Conservation (phyloP, 306 rosid genomes). For the Fragaria nilgerrensis region DNA sequence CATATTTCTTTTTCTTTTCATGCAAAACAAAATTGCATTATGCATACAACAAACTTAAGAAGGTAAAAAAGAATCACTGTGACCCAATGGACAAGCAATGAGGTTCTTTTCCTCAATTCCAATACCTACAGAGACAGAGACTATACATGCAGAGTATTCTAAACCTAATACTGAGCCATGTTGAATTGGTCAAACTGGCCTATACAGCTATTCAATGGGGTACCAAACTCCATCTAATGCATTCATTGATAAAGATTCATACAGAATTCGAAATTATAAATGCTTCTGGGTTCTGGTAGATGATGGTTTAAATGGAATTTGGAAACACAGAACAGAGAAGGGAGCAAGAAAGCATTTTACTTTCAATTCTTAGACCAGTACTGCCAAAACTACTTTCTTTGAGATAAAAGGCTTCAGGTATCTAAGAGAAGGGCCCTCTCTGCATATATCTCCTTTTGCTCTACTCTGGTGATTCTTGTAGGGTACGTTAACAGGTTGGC, state of each 20-base stretch:
- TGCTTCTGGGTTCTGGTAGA: neutral
- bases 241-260: neutral
- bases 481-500: neutral
- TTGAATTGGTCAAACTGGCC: neutral
- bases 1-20: neutral
- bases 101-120: neutral
- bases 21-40: neutral
- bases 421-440: slow-evolving; percentile 7
- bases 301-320: neutral
- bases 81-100: slow-evolving; percentile 4
- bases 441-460: neutral
- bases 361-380: neutral
- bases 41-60: neutral
- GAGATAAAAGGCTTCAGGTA: slow-evolving; percentile 6
- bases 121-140: neutral
- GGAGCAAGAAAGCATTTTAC: neutral
- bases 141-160: neutral
- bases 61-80: neutral
- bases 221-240: slow-evolving; percentile 7
- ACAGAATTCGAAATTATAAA: neutral
- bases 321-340: neutral
- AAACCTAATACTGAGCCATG: neutral
- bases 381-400: slow-evolving; percentile 4
- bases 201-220: neutral
- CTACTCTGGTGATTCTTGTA: neutral